Evolutionary conservation across 2,329 filamentous ascomycete genomes (phyloP).

Genomic region (Paraphaeosphaeria sporulosa): DNA sequence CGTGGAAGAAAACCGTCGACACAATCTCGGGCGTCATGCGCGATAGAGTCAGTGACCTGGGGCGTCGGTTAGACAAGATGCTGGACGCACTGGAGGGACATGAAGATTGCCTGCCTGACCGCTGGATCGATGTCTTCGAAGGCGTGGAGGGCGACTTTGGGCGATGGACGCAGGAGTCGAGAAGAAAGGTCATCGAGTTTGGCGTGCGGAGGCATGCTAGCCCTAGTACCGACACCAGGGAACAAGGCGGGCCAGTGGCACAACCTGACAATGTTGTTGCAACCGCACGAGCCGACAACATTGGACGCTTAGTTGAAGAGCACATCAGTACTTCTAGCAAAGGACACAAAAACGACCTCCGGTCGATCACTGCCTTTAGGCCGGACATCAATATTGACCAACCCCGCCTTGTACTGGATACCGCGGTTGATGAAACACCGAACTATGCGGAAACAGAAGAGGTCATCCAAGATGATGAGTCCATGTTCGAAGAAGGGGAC

Average conservation of each 20-base stretch:
- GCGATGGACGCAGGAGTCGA: slow-evolving; percentile 81
- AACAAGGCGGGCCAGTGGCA: slow-evolving; percentile 8
- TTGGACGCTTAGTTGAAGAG: slow-evolving; percentile 1
- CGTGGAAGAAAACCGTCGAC: slow-evolving; percentile 52
- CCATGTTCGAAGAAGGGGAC: slow-evolving; percentile 45
- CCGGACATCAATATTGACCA: background rate
- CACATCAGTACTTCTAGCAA: background rate
- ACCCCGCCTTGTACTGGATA: background rate
- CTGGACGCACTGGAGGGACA: slow-evolving; percentile 85
- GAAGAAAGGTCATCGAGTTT: slow-evolving; percentile 74
- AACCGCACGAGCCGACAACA: slow-evolving; percentile 5
- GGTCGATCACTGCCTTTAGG: slow-evolving; percentile 6
- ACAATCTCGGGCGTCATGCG: slow-evolving; percentile 70
- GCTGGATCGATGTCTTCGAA: slow-evolving; percentile 90
- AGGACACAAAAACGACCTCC: background rate
- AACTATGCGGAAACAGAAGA: slow-evolving; percentile 5
- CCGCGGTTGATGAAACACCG: slow-evolving; percentile 1
- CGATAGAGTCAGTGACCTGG: slow-evolving; percentile 73
- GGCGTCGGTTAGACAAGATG: slow-evolving; percentile 80
- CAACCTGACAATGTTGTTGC: slow-evolving; percentile 20
- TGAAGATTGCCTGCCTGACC: slow-evolving; percentile 82
- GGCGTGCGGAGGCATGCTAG: slow-evolving; percentile 53
- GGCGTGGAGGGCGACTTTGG: slow-evolving; percentile 77
- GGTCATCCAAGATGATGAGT: slow-evolving; percentile 32
- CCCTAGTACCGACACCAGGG: slow-evolving; percentile 5